Base-by-base conservation (phyloP, 345 rosid genomes). In the Populus deltoides region DNA sequence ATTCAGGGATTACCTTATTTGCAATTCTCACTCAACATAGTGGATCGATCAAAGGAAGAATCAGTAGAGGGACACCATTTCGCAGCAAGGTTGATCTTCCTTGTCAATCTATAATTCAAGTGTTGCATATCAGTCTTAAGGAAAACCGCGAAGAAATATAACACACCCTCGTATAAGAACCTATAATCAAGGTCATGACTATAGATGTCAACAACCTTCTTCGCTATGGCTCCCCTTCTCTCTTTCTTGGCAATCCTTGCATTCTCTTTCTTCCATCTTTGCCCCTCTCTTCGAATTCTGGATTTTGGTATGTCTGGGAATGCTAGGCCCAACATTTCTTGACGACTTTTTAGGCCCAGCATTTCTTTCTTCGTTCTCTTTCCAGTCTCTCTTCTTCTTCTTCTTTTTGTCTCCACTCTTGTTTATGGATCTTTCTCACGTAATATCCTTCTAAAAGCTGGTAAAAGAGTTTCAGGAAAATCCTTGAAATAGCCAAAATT, bases 31-130 rank as follows among this genome's bases (percentile, higher is more conserved):
- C 93, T 88, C 2, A 91, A 73, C 79, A 91, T 75, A 0, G 86
- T 83, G 1, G 85, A 78, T 33, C 45, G 65, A 81, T 91, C 94
- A 25, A 88, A 91, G 0, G 92, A 86, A 1, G 91, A 89, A 29
- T 89, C 91, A 0, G 89, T 71, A 0, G 91, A 93, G 0, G 94
- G 92, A 33, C 94, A 91, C 92, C 97, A 93, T 41, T 93, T 91
- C 0, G 92, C 92, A 0, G 95, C 27, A 27, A 27, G 87, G 72
- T 92, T 84, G 41, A 91, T 57, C 71, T 87, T 86, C 41, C n/a
- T 77, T 0, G 74, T 7, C 20, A 83, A 67, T 0, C 85, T 86
- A 0, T 89, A 83, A 0, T 78, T 77, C 67, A 87, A 70, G 7
- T 62, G 72, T 73, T 59, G 73, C 70, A 88, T 3, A 29, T 91